phyloP scores from a whole-genome alignment of 768 basidiomycete species.

The Trametes cinnabarina region DNA sequence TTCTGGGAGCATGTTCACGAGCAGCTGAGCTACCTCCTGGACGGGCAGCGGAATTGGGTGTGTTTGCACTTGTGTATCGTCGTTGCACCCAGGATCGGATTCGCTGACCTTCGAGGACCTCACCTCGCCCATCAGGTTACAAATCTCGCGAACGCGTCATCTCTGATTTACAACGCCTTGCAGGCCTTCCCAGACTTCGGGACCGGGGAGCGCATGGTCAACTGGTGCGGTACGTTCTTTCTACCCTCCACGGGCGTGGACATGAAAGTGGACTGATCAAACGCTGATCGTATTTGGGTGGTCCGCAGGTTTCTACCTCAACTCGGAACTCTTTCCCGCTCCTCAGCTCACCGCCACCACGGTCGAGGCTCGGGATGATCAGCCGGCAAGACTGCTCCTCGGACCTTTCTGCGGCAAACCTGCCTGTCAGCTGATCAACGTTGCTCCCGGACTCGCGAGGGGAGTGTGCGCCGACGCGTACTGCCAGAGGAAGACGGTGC shows the following conservation, averaged over 20 bases:
- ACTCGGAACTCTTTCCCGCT: constrained; percentile 59
- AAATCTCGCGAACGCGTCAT: constrained; percentile 83
- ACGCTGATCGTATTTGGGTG: background rate
- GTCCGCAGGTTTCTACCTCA: constrained; percentile 79
- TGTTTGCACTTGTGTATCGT: constrained; percentile 22
- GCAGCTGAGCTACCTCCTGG: constrained; percentile 62
- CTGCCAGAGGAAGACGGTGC: constrained; percentile 48
- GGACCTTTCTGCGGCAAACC: constrained; percentile 91
- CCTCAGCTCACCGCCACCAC: constrained; percentile 25
- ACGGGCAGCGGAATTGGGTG: constrained; percentile 78
- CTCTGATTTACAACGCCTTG: constrained; percentile 76
- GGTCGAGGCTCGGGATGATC: constrained; percentile 2
- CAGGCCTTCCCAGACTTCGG: constrained; percentile 72
- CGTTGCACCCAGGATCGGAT: background rate
- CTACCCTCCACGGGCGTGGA: background rate
- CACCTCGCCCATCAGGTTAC: constrained; percentile 52
- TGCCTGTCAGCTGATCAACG: constrained; percentile 81
- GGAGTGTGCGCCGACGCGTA: constrained; percentile 89
- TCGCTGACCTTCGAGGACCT: constrained; percentile 7
- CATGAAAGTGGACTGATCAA: background rate
- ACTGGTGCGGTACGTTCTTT: constrained; percentile 82
- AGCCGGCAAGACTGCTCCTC: constrained; percentile 48
- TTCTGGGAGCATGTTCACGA: constrained; percentile 78
- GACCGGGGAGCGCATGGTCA: constrained; percentile 63
- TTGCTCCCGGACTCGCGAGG: constrained; percentile 47